These are phyloP conservation scores for Sphaerosporella brunnea DNA, from an alignment of 495 filamentous ascomycete genomes.

Conservation along the genomic window DNA sequence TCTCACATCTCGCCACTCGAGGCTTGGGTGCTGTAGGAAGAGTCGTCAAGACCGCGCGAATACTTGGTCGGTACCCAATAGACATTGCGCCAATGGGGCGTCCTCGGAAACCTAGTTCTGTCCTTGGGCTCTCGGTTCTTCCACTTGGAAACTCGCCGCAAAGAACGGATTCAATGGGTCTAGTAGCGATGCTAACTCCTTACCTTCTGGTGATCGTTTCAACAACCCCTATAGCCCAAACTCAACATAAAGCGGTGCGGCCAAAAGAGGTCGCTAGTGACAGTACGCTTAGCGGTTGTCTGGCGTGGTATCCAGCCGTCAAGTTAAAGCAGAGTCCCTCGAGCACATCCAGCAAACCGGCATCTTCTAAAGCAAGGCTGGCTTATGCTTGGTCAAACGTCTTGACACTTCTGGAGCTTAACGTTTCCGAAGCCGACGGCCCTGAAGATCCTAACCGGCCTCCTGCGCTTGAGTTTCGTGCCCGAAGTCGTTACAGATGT, in stretches of 20 bases:
- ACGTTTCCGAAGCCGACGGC: slow-evolving; percentile 47
- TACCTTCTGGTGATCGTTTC: slow-evolving; percentile 93
- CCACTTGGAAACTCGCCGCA: slow-evolving; percentile 86
- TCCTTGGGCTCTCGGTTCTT: slow-evolving; percentile 77
- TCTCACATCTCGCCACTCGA: slow-evolving; percentile 85
- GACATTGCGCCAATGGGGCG: slow-evolving; percentile 36
- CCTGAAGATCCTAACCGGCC: slow-evolving; percentile 51
- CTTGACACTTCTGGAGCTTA: slow-evolving; percentile 63
- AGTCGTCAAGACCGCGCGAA: slow-evolving; percentile 72
- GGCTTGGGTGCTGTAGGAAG: slow-evolving; percentile 74
- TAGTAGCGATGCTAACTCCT: slow-evolving; percentile 90
- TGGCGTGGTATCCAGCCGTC: slow-evolving; percentile 95
- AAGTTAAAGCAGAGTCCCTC: slow-evolving; percentile 63
- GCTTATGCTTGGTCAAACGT: slow-evolving; percentile 98
- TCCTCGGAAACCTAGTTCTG: slow-evolving; percentile 79
- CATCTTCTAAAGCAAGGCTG: slow-evolving; percentile 59
- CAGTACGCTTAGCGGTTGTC: slow-evolving; percentile 74
- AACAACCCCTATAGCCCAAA: slow-evolving; percentile 86
- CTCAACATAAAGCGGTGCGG: slow-evolving; percentile 76
- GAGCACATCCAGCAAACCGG: slow-evolving; percentile 28
- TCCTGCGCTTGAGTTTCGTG: slow-evolving; percentile 56
- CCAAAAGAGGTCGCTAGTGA: slow-evolving; percentile 82
- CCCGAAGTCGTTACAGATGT: slow-evolving; percentile 77
- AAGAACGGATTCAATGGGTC: slow-evolving; percentile 66
- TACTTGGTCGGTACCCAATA: slow-evolving; percentile 78